These are phyloP conservation scores for Mycena epipterygia DNA, from an alignment of 768 basidiomycete genomes.

Conservation along the genomic window DNA sequence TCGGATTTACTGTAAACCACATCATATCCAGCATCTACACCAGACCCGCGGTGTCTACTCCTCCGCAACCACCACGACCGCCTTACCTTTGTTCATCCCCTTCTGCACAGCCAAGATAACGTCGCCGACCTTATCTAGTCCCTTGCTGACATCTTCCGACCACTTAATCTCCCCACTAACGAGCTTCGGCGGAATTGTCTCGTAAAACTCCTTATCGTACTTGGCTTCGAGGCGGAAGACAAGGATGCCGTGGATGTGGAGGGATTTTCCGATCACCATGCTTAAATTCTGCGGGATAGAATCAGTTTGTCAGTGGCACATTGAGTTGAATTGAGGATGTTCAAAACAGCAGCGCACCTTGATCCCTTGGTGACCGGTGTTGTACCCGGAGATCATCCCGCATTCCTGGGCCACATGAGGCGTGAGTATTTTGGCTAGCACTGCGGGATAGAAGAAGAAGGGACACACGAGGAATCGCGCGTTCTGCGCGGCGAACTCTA, in stretches of 20 bases:
- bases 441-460: too few species aligned
- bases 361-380: background rate
- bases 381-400: background rate
- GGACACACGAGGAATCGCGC: background rate
- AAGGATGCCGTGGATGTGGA: constrained; percentile 56
- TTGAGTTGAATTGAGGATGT: background rate
- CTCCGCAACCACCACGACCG: constrained; percentile 21
- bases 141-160: constrained; percentile 44
- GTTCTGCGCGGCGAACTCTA: background rate
- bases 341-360: background rate
- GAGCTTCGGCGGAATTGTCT: constrained; percentile 46
- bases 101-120: constrained; percentile 46
- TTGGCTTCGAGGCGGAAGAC: constrained; percentile 37
- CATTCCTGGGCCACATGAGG: background rate
- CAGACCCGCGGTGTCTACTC: too few species aligned
- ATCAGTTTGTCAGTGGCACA: too few species aligned
- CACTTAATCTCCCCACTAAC: constrained; percentile 50
- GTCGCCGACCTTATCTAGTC: constrained; percentile 47
- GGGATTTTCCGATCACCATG: constrained; percentile 49
- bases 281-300: constrained; percentile 49
- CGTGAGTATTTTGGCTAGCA: too few species aligned
- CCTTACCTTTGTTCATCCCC: constrained; percentile 45
- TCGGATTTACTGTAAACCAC: too few species aligned
- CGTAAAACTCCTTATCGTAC: constrained; percentile 49
- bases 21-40: too few species aligned